These are phyloP conservation scores for Naganishia vaughanmartiniae DNA, from an alignment of 768 basidiomycete genomes.

Conservation along the genomic window DNA sequence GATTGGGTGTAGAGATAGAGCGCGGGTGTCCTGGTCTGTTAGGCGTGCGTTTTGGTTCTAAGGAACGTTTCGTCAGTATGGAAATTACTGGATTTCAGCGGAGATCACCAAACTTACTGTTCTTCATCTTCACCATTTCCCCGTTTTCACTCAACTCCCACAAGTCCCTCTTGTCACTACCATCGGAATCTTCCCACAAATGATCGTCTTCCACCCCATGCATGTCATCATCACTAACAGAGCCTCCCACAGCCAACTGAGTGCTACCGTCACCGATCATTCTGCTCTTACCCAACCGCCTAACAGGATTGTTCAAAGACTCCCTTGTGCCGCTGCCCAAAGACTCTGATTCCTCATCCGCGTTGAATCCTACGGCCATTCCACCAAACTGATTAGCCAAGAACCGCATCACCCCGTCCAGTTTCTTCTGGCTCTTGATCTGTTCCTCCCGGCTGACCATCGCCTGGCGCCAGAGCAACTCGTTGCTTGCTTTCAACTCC, in stretches of 20 bases:
- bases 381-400: slow-evolving; percentile 76
- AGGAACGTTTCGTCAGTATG: neutral
- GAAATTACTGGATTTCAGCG: neutral
- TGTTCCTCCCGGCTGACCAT: slow-evolving; percentile 72
- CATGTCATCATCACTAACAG: slow-evolving; percentile 5
- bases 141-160: slow-evolving; percentile 29
- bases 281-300: slow-evolving; percentile 43
- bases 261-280: slow-evolving; percentile 47
- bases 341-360: slow-evolving; percentile 31
- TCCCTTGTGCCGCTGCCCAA: slow-evolving; percentile 14
- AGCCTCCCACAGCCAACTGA: slow-evolving; percentile 21
- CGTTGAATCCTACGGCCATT: slow-evolving; percentile 29
- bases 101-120: neutral
- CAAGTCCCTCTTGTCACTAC: slow-evolving; percentile 36
- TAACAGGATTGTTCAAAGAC: slow-evolving; percentile 35
- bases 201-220: slow-evolving; percentile 10
- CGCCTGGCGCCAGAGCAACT: slow-evolving; percentile 89
- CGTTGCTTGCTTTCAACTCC: slow-evolving; percentile 80
- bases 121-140: slow-evolving; percentile 26
- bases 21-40: slow-evolving; percentile 1
- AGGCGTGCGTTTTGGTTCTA: neutral
- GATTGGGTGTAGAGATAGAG: slow-evolving; percentile 21
- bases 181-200: slow-evolving; percentile 28
- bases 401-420: slow-evolving; percentile 91
- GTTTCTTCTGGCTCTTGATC: slow-evolving; percentile 92